Percentiles rank a stretch among this genome's conserved stretches.
phyloP scores from a whole-genome alignment of 495 filamentous ascomycete genomes.

The Neurospora sp. region DNA sequence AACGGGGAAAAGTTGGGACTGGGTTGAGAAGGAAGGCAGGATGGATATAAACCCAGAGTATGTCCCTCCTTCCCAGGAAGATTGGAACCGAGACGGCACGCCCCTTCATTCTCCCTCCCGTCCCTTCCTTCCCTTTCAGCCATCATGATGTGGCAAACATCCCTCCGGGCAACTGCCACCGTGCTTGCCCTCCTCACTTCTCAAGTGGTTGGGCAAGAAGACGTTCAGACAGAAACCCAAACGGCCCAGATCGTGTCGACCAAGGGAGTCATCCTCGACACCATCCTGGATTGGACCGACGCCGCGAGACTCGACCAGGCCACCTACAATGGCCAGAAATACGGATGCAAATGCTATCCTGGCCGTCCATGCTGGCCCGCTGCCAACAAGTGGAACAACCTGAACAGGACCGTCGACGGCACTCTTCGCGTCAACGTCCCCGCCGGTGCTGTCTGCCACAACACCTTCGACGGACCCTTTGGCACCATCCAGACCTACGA shows the following conservation, averaged over 20 bases:
- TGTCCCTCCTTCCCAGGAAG: neutral
- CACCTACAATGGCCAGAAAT: conserved; percentile 11
- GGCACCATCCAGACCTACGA: conserved; percentile 21
- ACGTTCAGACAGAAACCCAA: neutral
- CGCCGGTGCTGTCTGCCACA: conserved; percentile 19
- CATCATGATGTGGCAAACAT: neutral
- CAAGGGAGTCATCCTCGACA: conserved; percentile 9
- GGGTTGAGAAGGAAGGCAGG: neutral
- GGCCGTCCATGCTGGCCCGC: conserved; percentile 27
- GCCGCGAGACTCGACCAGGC: neutral
- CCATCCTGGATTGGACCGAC: conserved; percentile 9
- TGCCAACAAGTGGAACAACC: conserved; percentile 13
- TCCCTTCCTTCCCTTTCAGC: neutral
- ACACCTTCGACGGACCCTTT: conserved; percentile 13
- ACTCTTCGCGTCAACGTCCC: conserved; percentile 17
- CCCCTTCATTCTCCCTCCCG: neutral
- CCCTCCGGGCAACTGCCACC: neutral
- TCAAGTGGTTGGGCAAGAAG: neutral
- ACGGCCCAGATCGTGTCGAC: neutral
- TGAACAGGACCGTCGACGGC: conserved; percentile 23
- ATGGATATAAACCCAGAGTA: neutral
- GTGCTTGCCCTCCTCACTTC: neutral
- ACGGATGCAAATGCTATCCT: conserved; percentile 27
- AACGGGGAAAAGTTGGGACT: neutral
- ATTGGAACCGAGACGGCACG: neutral